phyloP scores from a whole-genome alignment of 805 yeast genomes.

The Blastobotrys peoriensis region DNA sequence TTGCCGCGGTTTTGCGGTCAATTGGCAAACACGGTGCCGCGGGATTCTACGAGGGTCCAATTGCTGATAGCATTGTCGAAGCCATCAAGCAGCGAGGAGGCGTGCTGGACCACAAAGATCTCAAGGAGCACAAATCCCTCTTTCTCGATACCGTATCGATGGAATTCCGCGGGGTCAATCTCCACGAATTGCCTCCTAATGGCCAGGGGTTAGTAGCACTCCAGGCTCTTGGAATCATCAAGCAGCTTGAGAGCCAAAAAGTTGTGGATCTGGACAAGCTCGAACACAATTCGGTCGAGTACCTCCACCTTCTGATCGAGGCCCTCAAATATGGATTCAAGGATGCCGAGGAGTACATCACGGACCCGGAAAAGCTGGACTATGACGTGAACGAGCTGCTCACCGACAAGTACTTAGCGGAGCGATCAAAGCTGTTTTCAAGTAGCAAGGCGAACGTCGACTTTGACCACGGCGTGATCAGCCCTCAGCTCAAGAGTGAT shows the following conservation, averaged over 20 bases:
- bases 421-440: constrained; percentile 44
- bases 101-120: constrained; percentile 49
- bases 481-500: constrained; percentile 54
- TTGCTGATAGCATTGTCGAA: constrained; percentile 58
- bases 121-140: constrained; percentile 51
- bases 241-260: constrained; percentile 44
- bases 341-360: constrained; percentile 68
- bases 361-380: constrained; percentile 44
- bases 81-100: constrained; percentile 52
- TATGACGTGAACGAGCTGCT: constrained; percentile 40
- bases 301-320: constrained; percentile 65
- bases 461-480: constrained; percentile 44
- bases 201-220: constrained; percentile 78
- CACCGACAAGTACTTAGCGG: constrained; percentile 42
- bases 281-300: constrained; percentile 62
- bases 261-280: constrained; percentile 34
- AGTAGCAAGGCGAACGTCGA: constrained; percentile 36
- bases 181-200: constrained; percentile 84
- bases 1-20: constrained; percentile 48
- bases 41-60: constrained; percentile 66
- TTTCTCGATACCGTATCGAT: constrained; percentile 57
- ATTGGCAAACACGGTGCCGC: constrained; percentile 54
- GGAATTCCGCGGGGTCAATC: constrained; percentile 39
- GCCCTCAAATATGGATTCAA: constrained; percentile 65
- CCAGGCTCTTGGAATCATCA: constrained; percentile 60